phyloP scores from a whole-genome alignment of 1,139 yeast species.

The Pichia sp. region DNA sequence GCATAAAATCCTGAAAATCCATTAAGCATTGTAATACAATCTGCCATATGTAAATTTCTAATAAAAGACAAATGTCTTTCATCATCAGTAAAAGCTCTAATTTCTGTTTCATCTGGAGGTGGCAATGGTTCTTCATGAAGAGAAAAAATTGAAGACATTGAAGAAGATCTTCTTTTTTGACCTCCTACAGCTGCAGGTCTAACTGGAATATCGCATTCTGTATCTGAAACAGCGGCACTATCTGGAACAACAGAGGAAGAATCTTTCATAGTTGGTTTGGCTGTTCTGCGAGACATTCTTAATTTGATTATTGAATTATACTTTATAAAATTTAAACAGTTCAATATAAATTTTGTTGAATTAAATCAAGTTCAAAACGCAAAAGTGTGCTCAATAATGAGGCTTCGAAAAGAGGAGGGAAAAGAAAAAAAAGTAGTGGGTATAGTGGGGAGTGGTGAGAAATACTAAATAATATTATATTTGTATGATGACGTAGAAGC shows the following conservation, averaged over 20 bases:
- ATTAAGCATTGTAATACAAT: conserved; percentile 85
- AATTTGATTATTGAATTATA: background rate
- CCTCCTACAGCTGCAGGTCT: background rate
- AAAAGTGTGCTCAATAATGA: too few relatives aligned
- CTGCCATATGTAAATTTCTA: conserved; percentile 88
- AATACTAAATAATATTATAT: too few relatives aligned
- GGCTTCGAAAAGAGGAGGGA: too few relatives aligned
- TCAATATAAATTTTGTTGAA: too few relatives aligned
- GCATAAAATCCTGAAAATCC: conserved; percentile 90
- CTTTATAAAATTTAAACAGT: background rate
- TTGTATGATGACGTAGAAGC: too few relatives aligned
- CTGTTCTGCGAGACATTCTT: background rate
- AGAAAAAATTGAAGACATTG: conserved; percentile 29
- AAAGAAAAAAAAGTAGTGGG: too few relatives aligned
- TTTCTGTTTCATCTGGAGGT: conserved; percentile 59
- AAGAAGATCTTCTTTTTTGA: conserved; percentile 26
- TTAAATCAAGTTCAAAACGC: too few relatives aligned
- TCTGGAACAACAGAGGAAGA: conserved; percentile 1
- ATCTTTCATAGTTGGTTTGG: conserved; percentile 11
- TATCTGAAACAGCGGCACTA: conserved; percentile 15
- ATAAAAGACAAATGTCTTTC: conserved; percentile 71
- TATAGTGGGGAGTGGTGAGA: too few relatives aligned
- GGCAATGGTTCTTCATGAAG: conserved; percentile 29
- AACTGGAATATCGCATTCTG: conserved; percentile 12
- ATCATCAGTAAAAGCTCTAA: conserved; percentile 72